Conservation (phyloP, 768 basidiomycete genomes). For the Boletus insuetus region DNA sequence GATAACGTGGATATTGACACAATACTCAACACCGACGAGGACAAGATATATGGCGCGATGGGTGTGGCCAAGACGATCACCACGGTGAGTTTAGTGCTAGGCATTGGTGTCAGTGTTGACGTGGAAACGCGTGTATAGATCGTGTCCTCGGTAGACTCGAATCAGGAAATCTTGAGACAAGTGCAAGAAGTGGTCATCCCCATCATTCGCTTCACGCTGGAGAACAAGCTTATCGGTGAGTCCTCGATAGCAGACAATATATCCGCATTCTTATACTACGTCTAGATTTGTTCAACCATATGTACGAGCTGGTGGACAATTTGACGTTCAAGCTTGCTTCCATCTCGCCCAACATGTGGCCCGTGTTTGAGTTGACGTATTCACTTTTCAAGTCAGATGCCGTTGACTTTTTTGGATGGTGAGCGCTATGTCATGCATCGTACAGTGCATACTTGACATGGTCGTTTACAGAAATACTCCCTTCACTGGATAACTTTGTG, state of each 20-base stretch:
- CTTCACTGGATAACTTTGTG: conserved; percentile 84
- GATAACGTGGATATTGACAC: conserved; percentile 56
- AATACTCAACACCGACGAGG: conserved; percentile 63
- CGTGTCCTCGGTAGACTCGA: conserved; percentile 68
- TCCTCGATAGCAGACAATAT: neutral
- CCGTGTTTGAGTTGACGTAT: conserved; percentile 80
- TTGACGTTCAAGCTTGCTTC: conserved; percentile 77
- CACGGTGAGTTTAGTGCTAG: conserved; percentile 47
- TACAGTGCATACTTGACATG: neutral
- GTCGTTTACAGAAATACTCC: conserved; percentile 70
- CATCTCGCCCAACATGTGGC: conserved; percentile 85
- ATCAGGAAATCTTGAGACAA: conserved; percentile 71
- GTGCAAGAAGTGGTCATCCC: conserved; percentile 82
- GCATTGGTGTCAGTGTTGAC: neutral
- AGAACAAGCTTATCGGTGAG: conserved; percentile 74
- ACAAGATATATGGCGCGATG: conserved; percentile 87
- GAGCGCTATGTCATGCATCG: conserved; percentile 4
- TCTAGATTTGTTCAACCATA: conserved; percentile 80
- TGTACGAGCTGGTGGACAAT: conserved; percentile 82
- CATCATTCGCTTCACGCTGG: conserved; percentile 70
- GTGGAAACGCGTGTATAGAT: conserved; percentile 45
- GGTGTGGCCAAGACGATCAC: conserved; percentile 82
- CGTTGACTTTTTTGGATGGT: conserved; percentile 86
- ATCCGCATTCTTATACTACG: neutral
- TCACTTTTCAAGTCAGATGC: conserved; percentile 80